Evolutionary conservation across 2,329 filamentous ascomycete species (phyloP), one percentile per base, ranked within the genome.

Genomic region (Diaporthe nobilis): DNA sequence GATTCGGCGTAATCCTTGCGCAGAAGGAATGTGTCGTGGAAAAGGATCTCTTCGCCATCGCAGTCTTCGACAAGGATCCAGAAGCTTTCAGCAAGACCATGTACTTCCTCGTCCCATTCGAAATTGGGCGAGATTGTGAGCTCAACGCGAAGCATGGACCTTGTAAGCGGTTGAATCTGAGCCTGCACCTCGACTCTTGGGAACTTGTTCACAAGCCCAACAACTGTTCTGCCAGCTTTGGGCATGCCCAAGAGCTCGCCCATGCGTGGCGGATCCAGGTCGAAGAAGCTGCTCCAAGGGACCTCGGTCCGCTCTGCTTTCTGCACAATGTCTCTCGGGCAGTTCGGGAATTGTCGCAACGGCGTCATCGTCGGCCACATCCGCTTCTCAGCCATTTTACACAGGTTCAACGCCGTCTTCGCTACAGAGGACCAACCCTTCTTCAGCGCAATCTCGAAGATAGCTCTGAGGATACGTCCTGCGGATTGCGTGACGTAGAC

Each of bases 331-430:
- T 98, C 96, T 55, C 92, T 89, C 4, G 96, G 92, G 81, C 95
- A 98, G 53, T 88, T 87, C 4, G 94, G 91, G 82, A 99, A 99
- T 81, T 99, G 97, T 72, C 97, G 92, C 44, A 99, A 88, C 15
- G 97, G 97, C 51, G 95, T 95, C 97, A 98, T 99, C 8, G 96
- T 98, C 20, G 96, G 96, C 97, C 97, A 99, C 97, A 99, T 99
- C 68, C 97, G 91, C 88, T 98, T 98, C 87, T 99, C 97, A 0
- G 96, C 97, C 95, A 98, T 98, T 87, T 99, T 99, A 87, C 97
- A 99, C 72, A 99, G 90, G 80, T 98, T 95, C 57, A 99, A 88
- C 0, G 97, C 96, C 77, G 94, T 95, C 86, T 97, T 98, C 12
- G 97, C 95, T 4, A 98, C 97, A 22, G 92, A 93, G 0, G 97